Percentiles rank a stretch among this genome's conserved stretches.
Conservation (phyloP, 2,329 filamentous ascomycete genomes). For the Trichoderma citrinoviride region DNA sequence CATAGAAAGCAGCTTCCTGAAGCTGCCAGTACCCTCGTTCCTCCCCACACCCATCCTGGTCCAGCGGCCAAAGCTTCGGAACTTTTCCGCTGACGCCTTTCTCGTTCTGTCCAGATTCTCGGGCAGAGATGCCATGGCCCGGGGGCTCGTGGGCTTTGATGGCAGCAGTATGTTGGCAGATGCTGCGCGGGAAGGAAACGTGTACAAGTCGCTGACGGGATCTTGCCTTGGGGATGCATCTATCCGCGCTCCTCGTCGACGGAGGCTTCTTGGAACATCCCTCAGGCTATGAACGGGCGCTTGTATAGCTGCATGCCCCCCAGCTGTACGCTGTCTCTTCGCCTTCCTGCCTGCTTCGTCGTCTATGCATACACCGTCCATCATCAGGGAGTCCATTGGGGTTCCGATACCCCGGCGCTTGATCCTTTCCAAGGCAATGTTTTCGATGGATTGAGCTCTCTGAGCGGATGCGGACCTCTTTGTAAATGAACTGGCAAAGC, state of each 20-base stretch:
- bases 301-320: neutral
- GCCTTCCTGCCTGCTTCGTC: slow-evolving; percentile 10
- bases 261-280: neutral
- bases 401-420: slow-evolving; percentile 14
- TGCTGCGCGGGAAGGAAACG: neutral
- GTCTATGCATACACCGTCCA: neutral
- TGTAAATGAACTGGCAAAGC: slow-evolving; percentile 72
- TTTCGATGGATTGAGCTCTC: slow-evolving; percentile 21
- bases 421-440: neutral
- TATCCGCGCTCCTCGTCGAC: neutral
- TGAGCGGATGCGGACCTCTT: slow-evolving; percentile 59
- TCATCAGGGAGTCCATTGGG: neutral
- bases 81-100: slow-evolving; percentile 9
- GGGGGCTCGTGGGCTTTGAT: neutral
- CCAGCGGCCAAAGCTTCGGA: neutral
- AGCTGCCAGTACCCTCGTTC: slow-evolving; percentile 4
- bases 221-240: neutral
- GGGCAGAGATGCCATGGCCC: neutral
- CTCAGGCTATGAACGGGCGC: neutral
- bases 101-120: neutral
- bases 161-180: neutral
- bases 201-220: neutral
- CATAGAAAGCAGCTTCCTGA: slow-evolving; percentile 19
- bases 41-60: neutral
- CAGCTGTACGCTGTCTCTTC: slow-evolving; percentile 16